A percentile compares a stretch with the other conserved stretches of the same genome.
phyloP scores from a whole-genome alignment of 2,329 filamentous ascomycete species.

The Trichoderma sp. region DNA sequence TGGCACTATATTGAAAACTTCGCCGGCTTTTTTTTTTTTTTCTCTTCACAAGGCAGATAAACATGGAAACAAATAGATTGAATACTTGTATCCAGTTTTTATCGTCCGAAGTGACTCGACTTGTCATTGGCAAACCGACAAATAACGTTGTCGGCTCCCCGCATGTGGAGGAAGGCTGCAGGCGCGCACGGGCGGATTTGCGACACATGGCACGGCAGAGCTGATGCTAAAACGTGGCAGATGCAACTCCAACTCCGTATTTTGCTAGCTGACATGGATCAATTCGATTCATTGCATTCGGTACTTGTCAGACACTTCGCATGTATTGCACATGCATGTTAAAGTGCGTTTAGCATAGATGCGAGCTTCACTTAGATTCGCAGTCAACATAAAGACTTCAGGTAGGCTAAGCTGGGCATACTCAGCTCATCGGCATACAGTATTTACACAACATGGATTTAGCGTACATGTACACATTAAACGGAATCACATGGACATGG shows the following conservation, averaged over 20 bases:
- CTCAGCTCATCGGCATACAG: too few relatives aligned
- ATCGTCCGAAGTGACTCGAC: not conserved
- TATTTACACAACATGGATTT: too few relatives aligned
- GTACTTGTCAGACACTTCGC: not conserved
- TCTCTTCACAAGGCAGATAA: not conserved
- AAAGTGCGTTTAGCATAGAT: not conserved
- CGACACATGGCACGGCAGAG: not conserved
- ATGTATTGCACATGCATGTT: not conserved
- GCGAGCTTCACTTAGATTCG: not conserved
- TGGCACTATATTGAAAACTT: not conserved
- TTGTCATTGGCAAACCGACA: not conserved
- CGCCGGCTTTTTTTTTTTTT: not conserved
- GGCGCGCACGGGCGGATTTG: slow-evolving; percentile 1
- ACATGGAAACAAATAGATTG: not conserved
- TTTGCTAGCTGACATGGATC: not conserved
- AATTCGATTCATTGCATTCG: not conserved
- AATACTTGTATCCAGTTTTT: not conserved
- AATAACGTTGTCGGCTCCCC: not conserved
- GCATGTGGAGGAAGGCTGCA: slow-evolving; percentile 3
- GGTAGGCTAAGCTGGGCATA: not conserved
- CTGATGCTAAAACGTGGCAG: slow-evolving; percentile 2
- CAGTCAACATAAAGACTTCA: not conserved
- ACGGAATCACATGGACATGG: too few relatives aligned
- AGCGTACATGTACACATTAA: too few relatives aligned
- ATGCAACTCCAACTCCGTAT: not conserved